phyloP scores from a whole-genome alignment of 2,329 filamentous ascomycete species.

The Fusarium begoniae region DNA sequence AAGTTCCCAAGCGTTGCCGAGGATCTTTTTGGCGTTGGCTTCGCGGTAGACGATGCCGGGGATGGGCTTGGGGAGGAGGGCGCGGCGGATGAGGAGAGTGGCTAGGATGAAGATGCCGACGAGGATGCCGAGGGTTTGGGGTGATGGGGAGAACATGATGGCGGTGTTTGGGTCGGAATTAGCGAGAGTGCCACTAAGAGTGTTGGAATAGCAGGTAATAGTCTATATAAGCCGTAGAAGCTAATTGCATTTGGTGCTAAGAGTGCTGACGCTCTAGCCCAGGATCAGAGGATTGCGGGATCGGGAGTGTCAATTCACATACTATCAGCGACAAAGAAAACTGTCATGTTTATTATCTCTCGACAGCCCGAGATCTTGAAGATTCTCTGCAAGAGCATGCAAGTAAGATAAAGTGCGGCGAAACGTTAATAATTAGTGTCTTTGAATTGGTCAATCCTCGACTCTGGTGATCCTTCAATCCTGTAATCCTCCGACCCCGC shows the following conservation, averaged over 20 bases:
- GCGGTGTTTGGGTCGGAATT: not conserved
- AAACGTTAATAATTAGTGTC: not conserved
- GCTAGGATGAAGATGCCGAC: not conserved
- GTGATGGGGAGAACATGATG: not conserved
- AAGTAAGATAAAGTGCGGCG: not conserved
- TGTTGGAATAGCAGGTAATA: not conserved
- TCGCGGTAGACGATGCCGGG: not conserved
- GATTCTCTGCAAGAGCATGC: not conserved
- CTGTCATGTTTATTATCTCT: not conserved
- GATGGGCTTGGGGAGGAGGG: not conserved
- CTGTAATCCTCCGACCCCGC: not conserved
- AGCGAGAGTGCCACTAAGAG: not conserved
- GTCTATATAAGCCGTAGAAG: not conserved
- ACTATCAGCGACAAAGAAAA: not conserved
- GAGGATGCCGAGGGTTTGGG: not conserved
- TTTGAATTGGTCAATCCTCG: not conserved
- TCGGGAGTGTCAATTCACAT: not conserved
- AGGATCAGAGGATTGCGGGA: not conserved
- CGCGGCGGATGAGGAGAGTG: not conserved
- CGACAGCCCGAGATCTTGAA: rapidly evolving
- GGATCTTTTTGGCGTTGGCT: not conserved
- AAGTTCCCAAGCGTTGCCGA: not conserved
- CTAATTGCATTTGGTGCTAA: not conserved
- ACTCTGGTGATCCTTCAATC: not conserved
- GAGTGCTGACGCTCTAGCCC: not conserved